Percentiles rank a stretch among this genome's conserved stretches.
Conservation (phyloP, 1,139 yeast genomes). For the Saccharomyces hybrid region DNA sequence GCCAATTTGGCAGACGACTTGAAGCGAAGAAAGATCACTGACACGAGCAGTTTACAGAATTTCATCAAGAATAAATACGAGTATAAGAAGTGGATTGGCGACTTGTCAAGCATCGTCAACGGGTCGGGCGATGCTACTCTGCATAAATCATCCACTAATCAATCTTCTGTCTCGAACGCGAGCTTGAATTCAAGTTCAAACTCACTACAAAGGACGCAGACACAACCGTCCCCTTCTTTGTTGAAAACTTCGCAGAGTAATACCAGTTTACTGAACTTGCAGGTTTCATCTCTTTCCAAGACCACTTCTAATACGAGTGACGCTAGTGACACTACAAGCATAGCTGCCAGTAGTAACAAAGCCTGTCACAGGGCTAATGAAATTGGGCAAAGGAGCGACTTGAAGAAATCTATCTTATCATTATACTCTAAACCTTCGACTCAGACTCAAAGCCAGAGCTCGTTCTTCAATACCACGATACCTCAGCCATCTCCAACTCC, state of each 20-base stretch:
- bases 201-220: constrained; percentile 6
- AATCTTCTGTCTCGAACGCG: neutral
- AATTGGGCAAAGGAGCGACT: constrained; percentile 58
- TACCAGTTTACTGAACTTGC: constrained; percentile 2
- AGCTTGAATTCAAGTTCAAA: neutral
- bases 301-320: constrained; percentile 1
- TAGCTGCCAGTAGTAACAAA: neutral
- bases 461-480: neutral
- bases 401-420: constrained; percentile 84
- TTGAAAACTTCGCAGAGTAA: neutral
- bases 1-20: constrained; percentile 38
- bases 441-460: constrained; percentile 3
- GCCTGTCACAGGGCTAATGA: constrained; percentile 4
- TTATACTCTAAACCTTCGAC: constrained; percentile 62
- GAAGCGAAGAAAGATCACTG: constrained; percentile 28
- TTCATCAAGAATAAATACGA: constrained; percentile 90
- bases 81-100: constrained; percentile 68
- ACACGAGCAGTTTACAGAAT: constrained; percentile 77
- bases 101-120: neutral
- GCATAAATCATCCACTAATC: neutral
- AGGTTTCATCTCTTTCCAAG: constrained; percentile 3
- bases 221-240: neutral
- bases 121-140: neutral
- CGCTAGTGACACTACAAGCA: constrained; percentile 7
- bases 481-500: neutral